Evolutionary conservation across 306 rosid genomes (phyloP).

Genomic region (Rubus parviflorus): DNA sequence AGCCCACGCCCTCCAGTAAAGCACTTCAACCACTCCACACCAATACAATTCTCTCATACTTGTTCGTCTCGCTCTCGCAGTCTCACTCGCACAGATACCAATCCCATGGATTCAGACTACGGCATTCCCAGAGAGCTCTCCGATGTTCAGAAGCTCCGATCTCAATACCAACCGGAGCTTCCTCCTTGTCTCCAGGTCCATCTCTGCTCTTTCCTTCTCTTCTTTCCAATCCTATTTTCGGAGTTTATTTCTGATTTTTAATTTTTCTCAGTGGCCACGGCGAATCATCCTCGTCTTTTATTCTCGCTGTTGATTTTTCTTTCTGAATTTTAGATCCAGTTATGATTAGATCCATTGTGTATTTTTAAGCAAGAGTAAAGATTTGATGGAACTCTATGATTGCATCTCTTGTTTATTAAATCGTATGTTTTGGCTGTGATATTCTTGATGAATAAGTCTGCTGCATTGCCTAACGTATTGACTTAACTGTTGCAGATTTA

Average conservation of each 20-base stretch:
- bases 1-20: not conserved
- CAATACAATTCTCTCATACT: not conserved
- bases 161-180: conserved; percentile 70
- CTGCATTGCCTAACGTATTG: not conserved
- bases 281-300: not conserved
- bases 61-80: not conserved
- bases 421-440: not conserved
- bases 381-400: not conserved
- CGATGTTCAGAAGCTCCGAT: conserved; percentile 72
- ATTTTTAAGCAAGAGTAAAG: not conserved
- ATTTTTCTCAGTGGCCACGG: not conserved
- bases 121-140: conserved; percentile 94
- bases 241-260: not conserved
- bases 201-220: not conserved
- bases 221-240: not conserved
- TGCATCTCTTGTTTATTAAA: not conserved
- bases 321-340: conserved; percentile 4
- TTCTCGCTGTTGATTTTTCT: too few relatives aligned
- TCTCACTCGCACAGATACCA: too few relatives aligned
- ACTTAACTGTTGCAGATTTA: not conserved
- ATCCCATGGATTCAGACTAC: conserved; percentile 76
- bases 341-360: not conserved
- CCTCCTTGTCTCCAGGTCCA: conserved; percentile 86
- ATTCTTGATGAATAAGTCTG: not conserved
- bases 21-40: not conserved